phyloP scores from a whole-genome alignment of 192 early-diverging fungal species.

The Linnemannia elongata region DNA sequence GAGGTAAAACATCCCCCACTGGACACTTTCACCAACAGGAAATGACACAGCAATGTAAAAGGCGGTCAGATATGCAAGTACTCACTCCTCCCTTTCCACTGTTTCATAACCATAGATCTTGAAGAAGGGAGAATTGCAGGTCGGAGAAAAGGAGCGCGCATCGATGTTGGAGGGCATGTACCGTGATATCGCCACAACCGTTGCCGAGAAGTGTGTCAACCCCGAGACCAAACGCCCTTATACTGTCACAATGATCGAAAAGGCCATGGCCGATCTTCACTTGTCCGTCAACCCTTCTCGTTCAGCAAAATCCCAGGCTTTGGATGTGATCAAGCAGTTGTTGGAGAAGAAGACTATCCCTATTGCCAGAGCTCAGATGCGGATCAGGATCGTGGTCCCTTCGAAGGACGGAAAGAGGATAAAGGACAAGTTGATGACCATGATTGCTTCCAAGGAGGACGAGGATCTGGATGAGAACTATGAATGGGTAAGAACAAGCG shows the following conservation, averaged over 20 bases:
- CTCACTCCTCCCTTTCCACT: not conserved
- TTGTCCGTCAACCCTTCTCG: slow-evolving; percentile 90
- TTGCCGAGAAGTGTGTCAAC: slow-evolving; percentile 96
- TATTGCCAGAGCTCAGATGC: slow-evolving; percentile 95
- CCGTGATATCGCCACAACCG: slow-evolving; percentile 95
- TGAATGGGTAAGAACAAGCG: slow-evolving; percentile 74
- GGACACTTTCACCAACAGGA: not conserved
- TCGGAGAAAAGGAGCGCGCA: slow-evolving; percentile 95
- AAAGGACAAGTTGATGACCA: slow-evolving; percentile 76
- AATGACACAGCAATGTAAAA: not conserved
- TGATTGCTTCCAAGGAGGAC: slow-evolving; percentile 78
- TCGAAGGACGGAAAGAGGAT: slow-evolving; percentile 92
- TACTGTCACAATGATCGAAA: slow-evolving; percentile 98
- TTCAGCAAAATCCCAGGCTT: slow-evolving; percentile 92
- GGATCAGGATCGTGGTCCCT: slow-evolving; percentile 83
- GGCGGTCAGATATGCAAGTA: not conserved
- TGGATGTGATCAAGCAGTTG: slow-evolving; percentile 94
- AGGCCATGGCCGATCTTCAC: slow-evolving; percentile 95
- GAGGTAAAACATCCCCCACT: slow-evolving; percentile 59
- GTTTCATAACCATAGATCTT: slow-evolving; percentile 74
- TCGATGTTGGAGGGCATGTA: slow-evolving; percentile 85
- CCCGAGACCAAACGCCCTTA: slow-evolving; percentile 95
- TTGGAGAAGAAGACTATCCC: slow-evolving; percentile 92
- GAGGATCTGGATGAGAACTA: slow-evolving; percentile 86
- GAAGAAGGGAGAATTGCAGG: slow-evolving; percentile 96